Evolutionary conservation across 116 monocot genomes (phyloP).

Genomic region (Dioscorea cayenensis): DNA sequence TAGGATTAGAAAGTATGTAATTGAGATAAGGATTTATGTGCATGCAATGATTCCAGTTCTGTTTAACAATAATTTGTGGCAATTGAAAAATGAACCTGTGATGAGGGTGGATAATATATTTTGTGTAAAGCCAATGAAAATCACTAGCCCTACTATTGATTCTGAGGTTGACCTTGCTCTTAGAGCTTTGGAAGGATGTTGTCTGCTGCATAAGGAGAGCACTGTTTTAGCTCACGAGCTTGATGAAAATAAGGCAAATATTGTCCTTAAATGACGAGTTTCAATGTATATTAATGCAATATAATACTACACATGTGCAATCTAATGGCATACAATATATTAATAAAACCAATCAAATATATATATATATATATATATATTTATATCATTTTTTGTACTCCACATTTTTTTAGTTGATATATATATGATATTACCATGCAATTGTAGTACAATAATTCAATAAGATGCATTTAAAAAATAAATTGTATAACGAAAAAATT

Average conservation of each 20-base stretch:
- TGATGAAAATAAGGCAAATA: slow-evolving; percentile 63
- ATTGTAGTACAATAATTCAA: no score
- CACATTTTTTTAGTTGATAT: no score
- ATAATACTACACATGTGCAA: no score
- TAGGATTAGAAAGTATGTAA: background rate
- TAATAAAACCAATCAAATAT: no score
- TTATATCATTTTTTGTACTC: no score
- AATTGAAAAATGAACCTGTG: slow-evolving; percentile 47
- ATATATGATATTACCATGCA: no score
- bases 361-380: no score
- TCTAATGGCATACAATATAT: no score
- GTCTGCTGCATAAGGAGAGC: slow-evolving; percentile 73
- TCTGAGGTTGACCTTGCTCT: slow-evolving; percentile 85
- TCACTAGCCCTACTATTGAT: slow-evolving; percentile 68
- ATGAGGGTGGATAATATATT: slow-evolving; percentile 62
- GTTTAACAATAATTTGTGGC: slow-evolving; percentile 62
- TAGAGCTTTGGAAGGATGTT: slow-evolving; percentile 94
- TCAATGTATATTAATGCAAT: no score
- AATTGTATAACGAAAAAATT: no score
- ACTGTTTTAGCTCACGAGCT: slow-evolving; percentile 56
- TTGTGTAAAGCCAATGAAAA: slow-evolving; percentile 78
- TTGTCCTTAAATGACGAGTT: no score
- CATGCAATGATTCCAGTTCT: slow-evolving; percentile 87
- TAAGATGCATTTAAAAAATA: no score
- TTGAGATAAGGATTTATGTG: slow-evolving; percentile 20